Evolutionary conservation across 352 stramenopile genomes (phyloP).

Genomic region (Phytophthora citricola): DNA sequence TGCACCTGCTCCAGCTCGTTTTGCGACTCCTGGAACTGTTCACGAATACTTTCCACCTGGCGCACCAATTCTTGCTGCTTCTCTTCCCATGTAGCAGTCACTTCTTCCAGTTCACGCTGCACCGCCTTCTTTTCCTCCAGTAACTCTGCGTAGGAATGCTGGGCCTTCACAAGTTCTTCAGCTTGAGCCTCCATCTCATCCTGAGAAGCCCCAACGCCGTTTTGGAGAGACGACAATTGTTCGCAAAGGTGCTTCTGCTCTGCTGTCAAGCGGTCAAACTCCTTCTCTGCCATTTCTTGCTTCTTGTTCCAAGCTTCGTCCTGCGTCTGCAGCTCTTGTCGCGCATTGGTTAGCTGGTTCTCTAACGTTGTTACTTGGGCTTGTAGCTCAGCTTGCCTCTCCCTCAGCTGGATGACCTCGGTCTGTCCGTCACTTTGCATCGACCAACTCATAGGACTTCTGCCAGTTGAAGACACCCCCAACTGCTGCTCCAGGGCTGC

Average conservation of each 20-base stretch:
- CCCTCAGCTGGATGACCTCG: slow-evolving; percentile 21
- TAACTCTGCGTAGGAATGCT: slow-evolving; percentile 29
- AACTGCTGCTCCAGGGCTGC: slow-evolving; percentile 46
- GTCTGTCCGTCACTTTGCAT: slow-evolving; percentile 22
- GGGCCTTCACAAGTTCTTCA: slow-evolving; percentile 26
- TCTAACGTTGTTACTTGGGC: slow-evolving; percentile 40
- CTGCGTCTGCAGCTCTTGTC: slow-evolving; percentile 36
- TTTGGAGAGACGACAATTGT: slow-evolving; percentile 26
- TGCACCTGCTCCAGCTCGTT: slow-evolving; percentile 60
- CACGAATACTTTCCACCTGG: slow-evolving; percentile 50
- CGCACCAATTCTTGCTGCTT: slow-evolving; percentile 44
- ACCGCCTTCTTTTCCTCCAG: slow-evolving; percentile 39
- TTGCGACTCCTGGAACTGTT: slow-evolving; percentile 54
- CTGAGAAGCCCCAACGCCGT: slow-evolving; percentile 6
- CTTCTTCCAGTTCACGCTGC: slow-evolving; percentile 34
- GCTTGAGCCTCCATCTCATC: slow-evolving; percentile 14
- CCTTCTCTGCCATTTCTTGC: slow-evolving; percentile 26
- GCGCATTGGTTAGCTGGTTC: slow-evolving; percentile 34
- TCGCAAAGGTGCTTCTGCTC: slow-evolving; percentile 30
- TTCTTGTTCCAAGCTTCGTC: slow-evolving; percentile 39
- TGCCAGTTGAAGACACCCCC: slow-evolving; percentile 14
- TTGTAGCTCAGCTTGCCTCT: slow-evolving; percentile 32
- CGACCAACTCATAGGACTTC: slow-evolving; percentile 18
- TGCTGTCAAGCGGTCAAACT: slow-evolving; percentile 22
- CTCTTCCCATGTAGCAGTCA: slow-evolving; percentile 40